Conservation (phyloP, 768 basidiomycete species). For the Pleurotus cornucopiae region DNA sequence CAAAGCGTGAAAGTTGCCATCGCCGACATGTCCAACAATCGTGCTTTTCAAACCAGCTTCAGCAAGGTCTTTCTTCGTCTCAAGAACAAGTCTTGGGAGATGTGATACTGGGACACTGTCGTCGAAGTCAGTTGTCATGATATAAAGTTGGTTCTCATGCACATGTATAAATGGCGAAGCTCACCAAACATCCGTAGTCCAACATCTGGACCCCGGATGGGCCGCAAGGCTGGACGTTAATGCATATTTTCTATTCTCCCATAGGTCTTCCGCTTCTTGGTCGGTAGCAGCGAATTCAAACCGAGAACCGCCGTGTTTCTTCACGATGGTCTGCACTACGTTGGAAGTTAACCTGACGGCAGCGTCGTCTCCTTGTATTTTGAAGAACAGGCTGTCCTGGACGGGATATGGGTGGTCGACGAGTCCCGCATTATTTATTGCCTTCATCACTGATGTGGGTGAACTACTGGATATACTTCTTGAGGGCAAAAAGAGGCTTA, state of each 20-base stretch:
- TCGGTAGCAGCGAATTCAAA: constrained; percentile 75
- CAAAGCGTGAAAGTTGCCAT: constrained; percentile 57
- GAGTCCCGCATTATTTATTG: constrained; percentile 66
- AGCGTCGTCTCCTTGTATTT: constrained; percentile 74
- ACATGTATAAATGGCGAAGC: constrained; percentile 12
- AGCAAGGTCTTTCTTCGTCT: constrained; percentile 76
- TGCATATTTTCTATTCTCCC: constrained; percentile 85
- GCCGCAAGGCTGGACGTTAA: constrained; percentile 66
- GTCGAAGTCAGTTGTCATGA: background rate
- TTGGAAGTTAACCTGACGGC: constrained; percentile 56
- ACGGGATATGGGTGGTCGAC: constrained; percentile 60
- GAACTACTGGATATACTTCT: background rate
- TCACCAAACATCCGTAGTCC: constrained; percentile 92
- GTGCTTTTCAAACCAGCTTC: constrained; percentile 55
- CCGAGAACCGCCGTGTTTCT: constrained; percentile 60
- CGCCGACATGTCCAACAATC: constrained; percentile 79
- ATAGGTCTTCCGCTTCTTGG: constrained; percentile 71
- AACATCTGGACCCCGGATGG: constrained; percentile 60
- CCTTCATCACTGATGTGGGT: constrained; percentile 60
- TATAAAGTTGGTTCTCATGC: background rate
- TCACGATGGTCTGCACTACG: constrained; percentile 55
- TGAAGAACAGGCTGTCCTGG: constrained; percentile 84
- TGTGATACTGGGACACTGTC: constrained; percentile 61
- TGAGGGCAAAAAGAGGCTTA: constrained; percentile 21
- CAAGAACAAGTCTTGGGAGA: constrained; percentile 64